These are phyloP conservation scores for Cordia subcordata DNA, from an alignment of 257 asterid species.

Conservation along the genomic window DNA sequence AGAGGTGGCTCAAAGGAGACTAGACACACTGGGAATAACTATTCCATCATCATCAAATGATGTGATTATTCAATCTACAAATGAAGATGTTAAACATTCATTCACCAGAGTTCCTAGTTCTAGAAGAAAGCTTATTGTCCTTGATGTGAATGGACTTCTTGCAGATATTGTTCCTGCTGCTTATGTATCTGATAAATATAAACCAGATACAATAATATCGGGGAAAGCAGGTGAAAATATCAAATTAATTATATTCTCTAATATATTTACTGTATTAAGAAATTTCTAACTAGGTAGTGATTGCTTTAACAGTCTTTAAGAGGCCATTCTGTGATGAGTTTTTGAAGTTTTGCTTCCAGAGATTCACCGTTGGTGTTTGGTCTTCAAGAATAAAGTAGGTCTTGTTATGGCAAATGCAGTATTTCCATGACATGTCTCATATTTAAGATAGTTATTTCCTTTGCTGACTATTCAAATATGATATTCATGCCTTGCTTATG, in stretches of 20 bases:
- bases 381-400: conserved; percentile 71
- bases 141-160: conserved; percentile 78
- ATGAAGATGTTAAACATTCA: conserved; percentile 11
- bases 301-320: conserved; percentile 59
- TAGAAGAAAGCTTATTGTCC: conserved; percentile 79
- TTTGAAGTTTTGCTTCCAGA: conserved; percentile 75
- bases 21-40: not conserved
- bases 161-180: conserved; percentile 51
- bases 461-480: conserved; percentile 2
- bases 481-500: conserved; percentile 6
- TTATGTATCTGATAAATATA: conserved; percentile 41
- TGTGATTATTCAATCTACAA: conserved; percentile 16
- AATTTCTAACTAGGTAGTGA: conserved; percentile 22
- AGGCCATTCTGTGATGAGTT: conserved; percentile 83
- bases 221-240: conserved; percentile 56
- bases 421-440: conserved; percentile 1
- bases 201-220: conserved; percentile 43
- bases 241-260: conserved; percentile 1
- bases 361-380: conserved; percentile 79
- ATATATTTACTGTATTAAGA: conserved; percentile 10
- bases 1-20: not conserved
- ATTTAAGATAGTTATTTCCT: not conserved
- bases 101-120: conserved; percentile 19
- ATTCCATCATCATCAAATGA: conserved; percentile 10
- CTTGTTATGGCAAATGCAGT: conserved; percentile 20